Conservation (phyloP, 192 early-diverging fungal genomes). For the Glomus cerebriforme region DNA sequence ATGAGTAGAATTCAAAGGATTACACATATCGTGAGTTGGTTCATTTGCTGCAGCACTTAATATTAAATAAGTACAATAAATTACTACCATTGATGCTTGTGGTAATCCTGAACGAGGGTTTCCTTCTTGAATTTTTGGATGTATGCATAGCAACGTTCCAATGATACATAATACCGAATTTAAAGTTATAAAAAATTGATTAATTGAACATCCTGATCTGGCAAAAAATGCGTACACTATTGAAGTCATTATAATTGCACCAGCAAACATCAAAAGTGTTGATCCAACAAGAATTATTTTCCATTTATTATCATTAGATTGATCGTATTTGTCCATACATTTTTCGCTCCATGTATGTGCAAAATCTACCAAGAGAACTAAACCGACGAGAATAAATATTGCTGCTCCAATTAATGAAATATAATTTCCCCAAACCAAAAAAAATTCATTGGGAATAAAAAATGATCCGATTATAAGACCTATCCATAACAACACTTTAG, state of each 20-base stretch:
- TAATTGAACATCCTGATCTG: conserved; percentile 73
- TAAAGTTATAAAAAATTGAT: conserved; percentile 92
- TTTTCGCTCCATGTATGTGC: conserved; percentile 87
- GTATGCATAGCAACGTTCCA: conserved; percentile 66
- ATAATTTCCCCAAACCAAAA: conserved; percentile 84
- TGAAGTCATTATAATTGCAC: conserved; percentile 71
- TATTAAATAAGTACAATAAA: conserved; percentile 91
- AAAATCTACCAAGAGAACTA: conserved; percentile 94
- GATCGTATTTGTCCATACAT: conserved; percentile 84
- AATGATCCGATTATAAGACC: conserved; percentile 75
- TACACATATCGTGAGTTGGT: conserved; percentile 66
- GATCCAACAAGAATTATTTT: conserved; percentile 76
- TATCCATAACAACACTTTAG: conserved; percentile 73
- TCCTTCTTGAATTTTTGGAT: conserved; percentile 83
- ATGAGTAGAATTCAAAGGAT: conserved; percentile 73
- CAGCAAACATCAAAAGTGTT: conserved; percentile 71
- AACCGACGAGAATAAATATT: conserved; percentile 90
- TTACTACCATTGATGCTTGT: conserved; percentile 90
- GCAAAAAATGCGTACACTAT: conserved; percentile 88
- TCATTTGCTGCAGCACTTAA: conserved; percentile 84
- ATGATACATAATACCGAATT: conserved; percentile 81
- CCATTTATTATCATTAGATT: conserved; percentile 74
- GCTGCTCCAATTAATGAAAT: conserved; percentile 84
- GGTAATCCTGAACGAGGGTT: conserved; percentile 91
- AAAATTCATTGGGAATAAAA: conserved; percentile 92